Evolutionary conservation across 2,329 filamentous ascomycete genomes (phyloP), one percentile per base, ranked within the genome.

Genomic region (Piedraia hortae): DNA sequence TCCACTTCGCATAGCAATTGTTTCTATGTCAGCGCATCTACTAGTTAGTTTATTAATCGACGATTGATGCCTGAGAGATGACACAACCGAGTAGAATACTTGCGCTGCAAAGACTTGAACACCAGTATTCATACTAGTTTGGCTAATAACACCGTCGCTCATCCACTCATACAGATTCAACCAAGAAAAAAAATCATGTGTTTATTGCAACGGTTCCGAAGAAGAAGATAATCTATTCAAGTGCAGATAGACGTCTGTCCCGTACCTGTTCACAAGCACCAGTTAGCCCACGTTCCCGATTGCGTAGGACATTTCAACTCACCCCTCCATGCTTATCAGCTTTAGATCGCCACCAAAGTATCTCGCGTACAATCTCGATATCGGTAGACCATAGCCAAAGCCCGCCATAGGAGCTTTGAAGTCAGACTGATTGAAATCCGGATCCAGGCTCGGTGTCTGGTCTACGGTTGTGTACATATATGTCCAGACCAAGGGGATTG

Each of bases 381-480:
- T 93, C 0, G 85, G 85, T 32, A 97, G 45, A 9, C 85, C 85
- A 39, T 97, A 97, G n/a, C 85, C 85, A 41, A 93, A 97, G 2
- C 85, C 85, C 29, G 85, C 85, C 85, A 97, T 93, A 2, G 85
- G 85, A 7, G 85, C 85, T 48, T 97, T 93, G 56, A 97, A 97
- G 46, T 97, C 85, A 49, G 70, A 90, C 53, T 93, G 89, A 48
- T 97, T 82, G 45, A 93, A 97, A 44, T 93, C 82, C 1, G 85
- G 85, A 41, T 97, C 85, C 30, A 97, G 53, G 41, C 68, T 89
- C 8, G 85, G 85, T 11, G 85, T 93, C 35, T 80, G 67, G 45
- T 93, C 85, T 31, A 97, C 85, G 2, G 85, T 97, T 16, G 85
- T 97, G 46, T 97, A 97, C 85, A 93, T 97, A 46, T 97, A 97